Conservation (phyloP, 129 eudicot genomes). For the Lactuca saligna region DNA sequence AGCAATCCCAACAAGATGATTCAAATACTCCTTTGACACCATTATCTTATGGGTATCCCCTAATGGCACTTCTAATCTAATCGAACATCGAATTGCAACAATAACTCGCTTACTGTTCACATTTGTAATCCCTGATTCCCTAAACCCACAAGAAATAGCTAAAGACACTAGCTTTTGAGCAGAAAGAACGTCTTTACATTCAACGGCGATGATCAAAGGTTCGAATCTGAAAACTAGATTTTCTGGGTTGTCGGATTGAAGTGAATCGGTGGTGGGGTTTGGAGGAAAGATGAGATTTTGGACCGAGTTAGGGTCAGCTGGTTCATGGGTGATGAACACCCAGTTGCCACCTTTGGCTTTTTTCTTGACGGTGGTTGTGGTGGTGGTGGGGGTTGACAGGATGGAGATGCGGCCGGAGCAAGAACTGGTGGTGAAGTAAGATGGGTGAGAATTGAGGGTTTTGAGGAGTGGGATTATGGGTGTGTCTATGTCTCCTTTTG, state of each 20-base stretch:
- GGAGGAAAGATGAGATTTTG: conserved; percentile 48
- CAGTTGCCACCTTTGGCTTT: conserved; percentile 88
- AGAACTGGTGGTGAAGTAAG: conserved; percentile 91
- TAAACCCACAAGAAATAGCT: conserved; percentile 77
- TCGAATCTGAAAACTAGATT: conserved; percentile 76
- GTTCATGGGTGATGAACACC: conserved; percentile 80
- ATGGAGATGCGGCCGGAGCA: conserved; percentile 99
- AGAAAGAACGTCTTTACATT: conserved; percentile 54
- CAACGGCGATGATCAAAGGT: conserved; percentile 86
- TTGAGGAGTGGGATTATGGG: conserved; percentile 72
- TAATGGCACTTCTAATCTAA: conserved; percentile 89
- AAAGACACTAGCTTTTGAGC: conserved; percentile 65
- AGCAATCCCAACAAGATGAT: conserved; percentile 72
- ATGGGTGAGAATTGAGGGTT: conserved; percentile 70
- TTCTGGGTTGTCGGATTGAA: conserved; percentile 11
- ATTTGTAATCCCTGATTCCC: conserved; percentile 87
- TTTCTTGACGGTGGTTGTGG: conserved; percentile 47
- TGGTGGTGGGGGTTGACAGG: conserved; percentile 59
- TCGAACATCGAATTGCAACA: conserved; percentile 82
- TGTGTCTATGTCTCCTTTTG: conserved; percentile 76
- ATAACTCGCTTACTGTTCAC: conserved; percentile 71
- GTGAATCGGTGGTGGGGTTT: conserved; percentile 24
- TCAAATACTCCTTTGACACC: conserved; percentile 69
- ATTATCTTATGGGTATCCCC: conserved; percentile 47
- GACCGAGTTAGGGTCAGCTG: conserved; percentile 44